Conservation (phyloP, 2,329 filamentous ascomycete species). For the Pseudocercospora fuligena region DNA sequence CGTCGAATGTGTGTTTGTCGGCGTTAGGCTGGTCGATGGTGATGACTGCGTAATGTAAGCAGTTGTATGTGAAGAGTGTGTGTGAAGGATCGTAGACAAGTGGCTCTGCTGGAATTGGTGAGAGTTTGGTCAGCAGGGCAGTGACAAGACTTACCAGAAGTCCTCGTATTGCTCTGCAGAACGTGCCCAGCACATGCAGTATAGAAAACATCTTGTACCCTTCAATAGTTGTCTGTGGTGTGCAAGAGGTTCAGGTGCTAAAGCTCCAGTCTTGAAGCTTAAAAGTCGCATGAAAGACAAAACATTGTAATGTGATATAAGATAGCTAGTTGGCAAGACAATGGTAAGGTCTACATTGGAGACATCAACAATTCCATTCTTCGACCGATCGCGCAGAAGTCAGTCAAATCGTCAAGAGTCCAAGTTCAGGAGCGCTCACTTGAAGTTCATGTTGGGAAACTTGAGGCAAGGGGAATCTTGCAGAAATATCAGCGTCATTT, state of each 20-base stretch:
- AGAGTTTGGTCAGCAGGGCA: background rate
- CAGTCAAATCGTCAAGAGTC: background rate
- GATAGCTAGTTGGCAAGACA: background rate
- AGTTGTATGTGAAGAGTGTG: background rate
- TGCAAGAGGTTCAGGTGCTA: background rate
- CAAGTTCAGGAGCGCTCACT: too few relatives aligned
- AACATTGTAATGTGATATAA: background rate
- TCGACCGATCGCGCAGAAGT: background rate
- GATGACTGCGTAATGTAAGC: background rate
- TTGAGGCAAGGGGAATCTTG: too few relatives aligned
- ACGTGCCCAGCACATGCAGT: background rate
- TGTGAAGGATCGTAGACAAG: background rate
- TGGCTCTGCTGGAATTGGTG: background rate
- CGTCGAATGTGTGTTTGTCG: background rate
- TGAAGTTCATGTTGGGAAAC: too few relatives aligned
- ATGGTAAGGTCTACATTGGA: background rate
- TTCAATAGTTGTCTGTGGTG: background rate
- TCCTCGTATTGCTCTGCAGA: background rate
- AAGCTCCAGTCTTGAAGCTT: background rate
- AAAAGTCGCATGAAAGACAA: background rate
- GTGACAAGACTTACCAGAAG: background rate
- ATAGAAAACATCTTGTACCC: background rate
- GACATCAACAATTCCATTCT: background rate
- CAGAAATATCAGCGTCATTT: too few relatives aligned
- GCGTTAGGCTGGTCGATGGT: background rate